phyloP scores from a whole-genome alignment of 2,329 filamentous ascomycete species.

The Aphanoascus verrucosus region DNA sequence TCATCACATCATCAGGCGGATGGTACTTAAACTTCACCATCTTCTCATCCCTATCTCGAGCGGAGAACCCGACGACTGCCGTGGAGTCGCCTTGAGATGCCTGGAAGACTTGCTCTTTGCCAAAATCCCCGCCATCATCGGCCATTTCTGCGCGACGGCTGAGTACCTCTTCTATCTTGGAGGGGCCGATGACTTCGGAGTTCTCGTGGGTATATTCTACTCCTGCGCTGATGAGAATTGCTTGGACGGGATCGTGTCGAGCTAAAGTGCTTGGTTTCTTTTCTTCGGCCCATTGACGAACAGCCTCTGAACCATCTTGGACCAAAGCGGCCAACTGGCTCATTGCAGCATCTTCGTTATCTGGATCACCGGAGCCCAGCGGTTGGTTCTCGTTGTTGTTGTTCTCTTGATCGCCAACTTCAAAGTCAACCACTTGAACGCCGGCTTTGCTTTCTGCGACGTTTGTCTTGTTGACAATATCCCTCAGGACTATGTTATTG shows the following conservation, averaged over 20 bases:
- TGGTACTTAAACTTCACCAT: constrained; percentile 52
- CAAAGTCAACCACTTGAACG: constrained; percentile 65
- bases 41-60: constrained; percentile 24
- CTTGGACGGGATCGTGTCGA: constrained; percentile 65
- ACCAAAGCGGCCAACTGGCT: constrained; percentile 59
- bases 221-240: constrained; percentile 76
- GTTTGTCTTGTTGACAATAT: constrained; percentile 98
- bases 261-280: constrained; percentile 27
- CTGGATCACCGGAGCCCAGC: constrained; percentile 23
- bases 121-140: constrained; percentile 22
- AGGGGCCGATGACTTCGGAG: constrained; percentile 83
- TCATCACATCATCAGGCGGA: constrained; percentile 62
- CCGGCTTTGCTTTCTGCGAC: constrained; percentile 85
- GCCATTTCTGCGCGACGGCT: constrained; percentile 58
- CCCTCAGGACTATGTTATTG: constrained; percentile 70
- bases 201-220: constrained; percentile 97
- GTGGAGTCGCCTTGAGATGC: constrained; percentile 17
- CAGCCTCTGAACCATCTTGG: constrained; percentile 28
- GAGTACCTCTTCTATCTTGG: constrained; percentile 78
- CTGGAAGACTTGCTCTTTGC: constrained; percentile 29
- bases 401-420: constrained; percentile 50
- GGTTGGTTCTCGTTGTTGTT: constrained; percentile 41
- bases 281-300: constrained; percentile 32
- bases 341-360: constrained; percentile 56
- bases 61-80: constrained; percentile 11